A percentile compares a stretch with the other conserved stretches of the same genome.
Evolutionary conservation across 495 filamentous ascomycete species (phyloP).

Genomic region (Articulospora tetracladia): DNA sequence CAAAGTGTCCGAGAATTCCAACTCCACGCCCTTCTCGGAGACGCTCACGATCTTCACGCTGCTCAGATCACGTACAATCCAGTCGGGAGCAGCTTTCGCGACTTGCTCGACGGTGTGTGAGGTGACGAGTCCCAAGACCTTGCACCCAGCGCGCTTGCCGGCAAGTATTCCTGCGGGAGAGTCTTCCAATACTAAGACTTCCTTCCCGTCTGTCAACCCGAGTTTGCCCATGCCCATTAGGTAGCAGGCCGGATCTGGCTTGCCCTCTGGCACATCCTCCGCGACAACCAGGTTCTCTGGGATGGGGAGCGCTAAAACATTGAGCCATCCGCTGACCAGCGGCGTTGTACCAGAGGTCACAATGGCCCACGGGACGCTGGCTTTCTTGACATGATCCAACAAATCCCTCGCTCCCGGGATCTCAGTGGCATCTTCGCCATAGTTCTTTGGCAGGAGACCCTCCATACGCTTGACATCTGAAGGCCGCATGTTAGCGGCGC

Average conservation of each 20-base stretch:
- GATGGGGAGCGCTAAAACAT: conserved; percentile 67
- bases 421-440: conserved; percentile 75
- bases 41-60: conserved; percentile 52
- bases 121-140: conserved; percentile 82
- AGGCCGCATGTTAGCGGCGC: neutral
- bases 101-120: conserved; percentile 75
- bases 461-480: conserved; percentile 78
- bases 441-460: conserved; percentile 67
- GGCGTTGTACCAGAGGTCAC: conserved; percentile 86
- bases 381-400: conserved; percentile 35
- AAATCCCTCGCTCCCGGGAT: conserved; percentile 38
- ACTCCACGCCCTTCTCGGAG: conserved; percentile 16
- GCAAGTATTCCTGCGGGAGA: conserved; percentile 86
- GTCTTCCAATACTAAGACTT: conserved; percentile 84
- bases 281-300: conserved; percentile 74
- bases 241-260: conserved; percentile 88
- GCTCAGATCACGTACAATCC: conserved; percentile 77
- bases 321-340: conserved; percentile 82
- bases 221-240: conserved; percentile 63
- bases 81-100: conserved; percentile 72
- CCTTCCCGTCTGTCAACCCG: conserved; percentile 56
- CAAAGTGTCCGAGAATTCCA: conserved; percentile 21
- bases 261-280: conserved; percentile 80
- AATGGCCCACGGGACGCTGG: conserved; percentile 75
- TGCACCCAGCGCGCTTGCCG: conserved; percentile 86